Evolutionary conservation across 352 stramenopile genomes (phyloP), one percentile per base, ranked within the genome.

Genomic region (Pythium apleroticum): DNA sequence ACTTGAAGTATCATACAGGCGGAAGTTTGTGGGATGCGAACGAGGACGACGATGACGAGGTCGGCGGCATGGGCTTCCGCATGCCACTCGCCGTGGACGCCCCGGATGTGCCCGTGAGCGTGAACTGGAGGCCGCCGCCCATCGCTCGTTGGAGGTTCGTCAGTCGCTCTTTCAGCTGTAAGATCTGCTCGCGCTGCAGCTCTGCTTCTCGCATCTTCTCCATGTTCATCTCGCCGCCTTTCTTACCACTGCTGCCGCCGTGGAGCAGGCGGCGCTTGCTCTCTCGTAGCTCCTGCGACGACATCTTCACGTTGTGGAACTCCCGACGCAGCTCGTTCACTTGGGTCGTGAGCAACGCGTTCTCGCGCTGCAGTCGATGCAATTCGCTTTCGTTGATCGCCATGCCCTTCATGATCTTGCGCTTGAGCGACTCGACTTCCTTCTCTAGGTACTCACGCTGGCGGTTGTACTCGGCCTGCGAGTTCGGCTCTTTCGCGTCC

Each of bases 371-470:
- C 7, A 94, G 60, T 0, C 87, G 79, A 65, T 92, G 80, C 30
- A 94, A 59, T 27, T 96, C 87, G 60, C 73, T 91, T 57, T 93
- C 84, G 59, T 84, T 92, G 69, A 92, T 91, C 8, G 79, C 76
- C 79, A 95, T 89, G 7, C 81, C 84, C 58, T 96, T 96, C 64
- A 94, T 84, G 66, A 96, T 91, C 71, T 94, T 96, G 28, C 85
- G 75, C 74, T 97, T 96, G n/a, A 98, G 80, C 17, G 79, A 88
- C 56, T 92, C 78, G 0, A 98, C 81, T 43, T 91, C 92, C 50
- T 93, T 91, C 68, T 97, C 92, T 30, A 98, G 74, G 60, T 96
- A 98, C 57, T 97, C 81, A 20, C 89, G 86, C 66, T 97, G 93
- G n/a, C 90, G 82, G 28, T 92, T 90, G 70, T 95, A 98, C 69